Evolutionary conservation across 805 yeast genomes (phyloP).

Genomic region (Suhomyces sp.): DNA sequence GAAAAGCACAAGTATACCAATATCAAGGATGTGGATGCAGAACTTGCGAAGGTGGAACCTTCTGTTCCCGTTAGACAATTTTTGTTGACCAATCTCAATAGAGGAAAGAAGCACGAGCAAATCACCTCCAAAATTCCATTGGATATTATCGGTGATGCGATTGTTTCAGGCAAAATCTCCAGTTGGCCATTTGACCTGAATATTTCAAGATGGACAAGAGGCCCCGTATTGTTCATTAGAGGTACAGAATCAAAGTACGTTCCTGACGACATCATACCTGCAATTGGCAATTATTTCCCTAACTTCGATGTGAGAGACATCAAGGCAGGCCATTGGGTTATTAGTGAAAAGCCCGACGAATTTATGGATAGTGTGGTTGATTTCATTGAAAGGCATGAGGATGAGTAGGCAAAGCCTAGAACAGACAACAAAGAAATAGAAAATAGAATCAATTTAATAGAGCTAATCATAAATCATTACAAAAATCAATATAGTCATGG

Average conservation of each 20-base stretch:
- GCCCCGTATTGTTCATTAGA: conserved; percentile 76
- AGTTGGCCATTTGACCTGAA: conserved; percentile 72
- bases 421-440: no score
- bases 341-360: conserved; percentile 79
- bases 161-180: conserved; percentile 66
- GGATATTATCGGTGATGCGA: conserved; percentile 59
- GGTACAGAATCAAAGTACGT: conserved; percentile 77
- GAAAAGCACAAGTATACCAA: conserved; percentile 45
- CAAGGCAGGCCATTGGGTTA: conserved; percentile 91
- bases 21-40: conserved; percentile 66
- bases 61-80: conserved; percentile 68
- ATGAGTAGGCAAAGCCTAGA: no score
- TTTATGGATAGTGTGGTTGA: conserved; percentile 63
- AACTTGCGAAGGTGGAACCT: conserved; percentile 62
- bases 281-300: conserved; percentile 78
- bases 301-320: conserved; percentile 69
- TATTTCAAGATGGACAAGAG: conserved; percentile 51
- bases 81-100: conserved; percentile 64
- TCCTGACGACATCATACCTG: conserved; percentile 76
- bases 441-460: no score
- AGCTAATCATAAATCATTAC: no score
- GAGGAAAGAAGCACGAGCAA: conserved; percentile 40
- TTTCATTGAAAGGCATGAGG: conserved; percentile 55
- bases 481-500: no score
- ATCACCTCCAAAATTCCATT: conserved; percentile 67